Evolutionary conservation across 208 protist species (phyloP).

Genomic region (Giardia muris): DNA sequence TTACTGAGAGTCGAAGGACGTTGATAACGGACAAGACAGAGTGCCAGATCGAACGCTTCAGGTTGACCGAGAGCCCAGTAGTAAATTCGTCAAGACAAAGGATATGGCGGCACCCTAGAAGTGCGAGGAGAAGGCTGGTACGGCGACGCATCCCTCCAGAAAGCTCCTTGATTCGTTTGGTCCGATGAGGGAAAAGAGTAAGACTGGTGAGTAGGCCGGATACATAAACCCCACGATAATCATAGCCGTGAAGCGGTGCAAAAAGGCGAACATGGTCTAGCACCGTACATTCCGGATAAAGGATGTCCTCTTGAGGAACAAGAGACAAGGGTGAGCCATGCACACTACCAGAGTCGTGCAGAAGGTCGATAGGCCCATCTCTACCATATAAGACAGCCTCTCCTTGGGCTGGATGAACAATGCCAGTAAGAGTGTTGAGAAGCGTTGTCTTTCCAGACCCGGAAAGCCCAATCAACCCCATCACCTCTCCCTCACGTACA

Average conservation of each 20-base stretch:
- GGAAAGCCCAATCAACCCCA: background rate
- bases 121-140: background rate
- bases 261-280: background rate
- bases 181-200: background rate
- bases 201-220: background rate
- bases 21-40: background rate
- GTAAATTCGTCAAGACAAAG: background rate
- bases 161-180: background rate
- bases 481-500: background rate
- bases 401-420: background rate
- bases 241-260: background rate
- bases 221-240: background rate
- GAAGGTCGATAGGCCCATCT: background rate
- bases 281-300: background rate
- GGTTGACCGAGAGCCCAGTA: background rate
- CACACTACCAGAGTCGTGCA: background rate
- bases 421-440: background rate
- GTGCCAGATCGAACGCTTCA: background rate
- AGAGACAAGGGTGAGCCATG: background rate
- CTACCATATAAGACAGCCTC: background rate
- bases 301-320: background rate
- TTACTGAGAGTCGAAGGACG: background rate
- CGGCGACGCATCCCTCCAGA: background rate
- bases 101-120: background rate
- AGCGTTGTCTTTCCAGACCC: background rate